Evolutionary conservation across 495 filamentous ascomycete genomes (phyloP).

Genomic region (Penicillium coffeae): DNA sequence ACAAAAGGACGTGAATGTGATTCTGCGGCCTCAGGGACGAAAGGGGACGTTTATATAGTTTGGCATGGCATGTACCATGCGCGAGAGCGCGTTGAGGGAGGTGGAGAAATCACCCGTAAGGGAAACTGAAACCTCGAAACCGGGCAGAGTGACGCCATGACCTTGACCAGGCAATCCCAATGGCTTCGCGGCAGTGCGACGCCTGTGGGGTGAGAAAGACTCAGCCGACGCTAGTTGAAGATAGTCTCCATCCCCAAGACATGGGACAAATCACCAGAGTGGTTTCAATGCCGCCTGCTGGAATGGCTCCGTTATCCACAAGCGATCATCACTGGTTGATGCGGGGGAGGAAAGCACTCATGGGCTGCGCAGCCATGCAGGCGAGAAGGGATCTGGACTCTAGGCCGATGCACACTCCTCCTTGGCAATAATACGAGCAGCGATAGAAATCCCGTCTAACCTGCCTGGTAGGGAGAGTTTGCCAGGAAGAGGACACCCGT

Average conservation of each 20-base stretch:
- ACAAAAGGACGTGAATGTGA: neutral
- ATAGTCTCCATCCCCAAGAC: too few species aligned
- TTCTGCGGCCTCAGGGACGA: neutral
- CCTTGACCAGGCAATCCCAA: neutral
- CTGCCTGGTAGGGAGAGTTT: neutral
- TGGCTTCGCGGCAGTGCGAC: neutral
- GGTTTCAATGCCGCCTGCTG: too few species aligned
- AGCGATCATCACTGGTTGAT: constrained; percentile 5
- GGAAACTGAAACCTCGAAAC: neutral
- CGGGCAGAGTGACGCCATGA: neutral
- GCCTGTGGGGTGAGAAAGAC: too few species aligned
- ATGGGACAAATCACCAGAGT: too few species aligned
- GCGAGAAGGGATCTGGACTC: neutral
- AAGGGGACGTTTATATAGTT: neutral
- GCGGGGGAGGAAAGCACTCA: constrained; percentile 8
- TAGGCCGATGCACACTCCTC: neutral
- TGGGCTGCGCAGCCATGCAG: neutral
- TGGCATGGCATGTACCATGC: neutral
- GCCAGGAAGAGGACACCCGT: too few species aligned
- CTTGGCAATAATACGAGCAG: neutral
- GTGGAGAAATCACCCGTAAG: too few species aligned
- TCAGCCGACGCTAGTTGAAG: too few species aligned
- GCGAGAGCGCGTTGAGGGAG: neutral
- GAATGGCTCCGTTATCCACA: neutral
- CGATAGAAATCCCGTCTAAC: neutral